phyloP scores from a whole-genome alignment of 2,329 filamentous ascomycete species.

The Fusarium nodosum region DNA sequence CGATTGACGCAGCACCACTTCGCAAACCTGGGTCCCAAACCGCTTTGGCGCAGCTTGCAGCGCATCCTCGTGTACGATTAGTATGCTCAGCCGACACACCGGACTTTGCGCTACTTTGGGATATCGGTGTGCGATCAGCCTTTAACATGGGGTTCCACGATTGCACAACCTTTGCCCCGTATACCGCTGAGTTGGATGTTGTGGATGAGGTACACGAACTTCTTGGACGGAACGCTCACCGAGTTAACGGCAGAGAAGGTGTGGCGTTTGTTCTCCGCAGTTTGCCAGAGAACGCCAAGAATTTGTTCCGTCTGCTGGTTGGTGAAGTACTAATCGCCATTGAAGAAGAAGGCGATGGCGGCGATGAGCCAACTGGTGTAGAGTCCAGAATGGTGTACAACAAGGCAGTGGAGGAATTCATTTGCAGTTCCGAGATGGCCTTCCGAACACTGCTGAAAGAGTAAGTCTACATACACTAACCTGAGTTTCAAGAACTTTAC shows the following conservation, averaged over 20 bases:
- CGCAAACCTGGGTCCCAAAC: constrained; percentile 78
- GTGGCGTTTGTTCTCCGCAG: constrained; percentile 91
- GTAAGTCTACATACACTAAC: constrained; percentile 60
- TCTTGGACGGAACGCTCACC: constrained; percentile 82
- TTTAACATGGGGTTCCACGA: constrained; percentile 95
- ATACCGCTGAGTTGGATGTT: constrained; percentile 79
- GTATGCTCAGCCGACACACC: constrained; percentile 89
- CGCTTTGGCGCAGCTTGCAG: constrained; percentile 80
- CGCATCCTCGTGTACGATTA: constrained; percentile 78
- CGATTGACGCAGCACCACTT: constrained; percentile 83
- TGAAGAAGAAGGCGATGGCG: constrained; percentile 68
- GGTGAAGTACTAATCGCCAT: constrained; percentile 83
- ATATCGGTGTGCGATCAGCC: constrained; percentile 83
- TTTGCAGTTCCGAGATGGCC: constrained; percentile 95
- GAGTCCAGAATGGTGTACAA: constrained; percentile 94
- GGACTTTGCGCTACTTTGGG: constrained; percentile 90
- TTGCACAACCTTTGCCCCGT: constrained; percentile 87
- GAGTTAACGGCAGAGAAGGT: constrained; percentile 89
- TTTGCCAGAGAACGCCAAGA: constrained; percentile 91
- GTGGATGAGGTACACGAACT: constrained; percentile 93
- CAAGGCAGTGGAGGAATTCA: constrained; percentile 96
- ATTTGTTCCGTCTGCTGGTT: constrained; percentile 86
- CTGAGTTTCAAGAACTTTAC: constrained; percentile 44
- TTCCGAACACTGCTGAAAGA: constrained; percentile 96
- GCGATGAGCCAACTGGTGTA: constrained; percentile 74